These are phyloP conservation scores for Pyricularia grisea DNA, from an alignment of 2,329 filamentous ascomycete species.

Conservation along the genomic window DNA sequence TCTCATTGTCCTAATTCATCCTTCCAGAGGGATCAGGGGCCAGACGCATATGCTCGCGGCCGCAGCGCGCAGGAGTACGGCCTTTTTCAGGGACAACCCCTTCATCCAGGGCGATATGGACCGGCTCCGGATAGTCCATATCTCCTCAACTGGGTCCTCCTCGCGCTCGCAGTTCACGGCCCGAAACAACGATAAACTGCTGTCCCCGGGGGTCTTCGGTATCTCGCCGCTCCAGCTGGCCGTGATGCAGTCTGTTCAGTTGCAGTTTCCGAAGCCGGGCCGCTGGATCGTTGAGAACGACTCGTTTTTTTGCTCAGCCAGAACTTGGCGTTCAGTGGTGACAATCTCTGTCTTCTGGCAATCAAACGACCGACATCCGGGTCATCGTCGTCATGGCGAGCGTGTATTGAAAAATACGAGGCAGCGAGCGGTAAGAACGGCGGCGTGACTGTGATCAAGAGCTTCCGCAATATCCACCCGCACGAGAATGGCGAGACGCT, in stretches of 20 bases:
- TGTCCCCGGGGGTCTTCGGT: neutral
- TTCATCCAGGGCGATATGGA: neutral
- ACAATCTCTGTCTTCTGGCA: too few relatives aligned
- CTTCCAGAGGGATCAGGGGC: neutral
- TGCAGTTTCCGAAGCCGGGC: neutral
- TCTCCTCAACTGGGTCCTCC: neutral
- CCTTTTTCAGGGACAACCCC: neutral
- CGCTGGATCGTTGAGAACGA: neutral
- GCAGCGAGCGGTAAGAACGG: neutral
- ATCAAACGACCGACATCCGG: too few relatives aligned
- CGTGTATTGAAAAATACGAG: too few relatives aligned
- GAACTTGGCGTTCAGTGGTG: neutral
- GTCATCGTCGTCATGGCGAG: too few relatives aligned
- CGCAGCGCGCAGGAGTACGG: neutral
- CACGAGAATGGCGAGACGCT: neutral
- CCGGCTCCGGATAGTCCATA: neutral
- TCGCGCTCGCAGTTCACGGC: neutral
- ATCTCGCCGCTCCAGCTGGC: neutral
- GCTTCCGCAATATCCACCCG: neutral
- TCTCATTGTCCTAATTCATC: neutral
- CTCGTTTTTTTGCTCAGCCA: neutral
- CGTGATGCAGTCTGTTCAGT: neutral
- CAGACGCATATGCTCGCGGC: neutral
- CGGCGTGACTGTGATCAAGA: neutral
- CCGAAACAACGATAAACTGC: neutral